Base-by-base conservation (phyloP, 2,329 filamentous ascomycete genomes). In the Diplodia sapinea region DNA sequence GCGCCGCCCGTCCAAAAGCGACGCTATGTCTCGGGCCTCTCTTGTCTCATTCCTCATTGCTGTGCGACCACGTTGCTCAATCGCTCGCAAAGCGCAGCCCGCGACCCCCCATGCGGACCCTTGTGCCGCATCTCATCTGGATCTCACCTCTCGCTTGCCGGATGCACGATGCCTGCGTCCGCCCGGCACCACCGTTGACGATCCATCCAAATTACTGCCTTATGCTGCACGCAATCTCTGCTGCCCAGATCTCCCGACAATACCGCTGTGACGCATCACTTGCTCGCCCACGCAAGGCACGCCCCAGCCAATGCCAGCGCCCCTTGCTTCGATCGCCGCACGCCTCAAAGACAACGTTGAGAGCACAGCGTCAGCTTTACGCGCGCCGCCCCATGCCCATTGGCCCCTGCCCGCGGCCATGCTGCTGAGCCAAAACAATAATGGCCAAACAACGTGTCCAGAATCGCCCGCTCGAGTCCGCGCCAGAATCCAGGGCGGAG, bases 251-350 rank as follows among this genome's bases (percentile, higher is more conserved):
- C 47, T 50, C 47, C 59, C 59, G 31, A 51, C 23, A 63, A 51
- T 63, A 36, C 47, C 59, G 59, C 59, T 66, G 64, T 40, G 64
- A 66, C 57, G 64, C 64, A 66, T 66, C 64, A 66, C 40, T 59
- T 66, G 15, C 54, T 66, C 51, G 26, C 33, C 65, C 33, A 67
- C 55, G 65, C 65, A 67, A 62, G 65, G 65, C 38, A 67, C 65
- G 56, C 50, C 40, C 36, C 65, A 61, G 65, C 56, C 65, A 67
- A 67, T 62, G 50, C 65, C 55, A 26, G 13, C 5, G 47, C 64
- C 65, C 65, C 65, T 67, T 67, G 43, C 65, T 67, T 67, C 56
- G 65, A 67, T 67, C 65, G 65, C 65, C 65, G 47, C 65, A 67
- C 65, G 56, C 65, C 65, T 62, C 49, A 62, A 52, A 67, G 65